Conservation (phyloP, 257 asterid species). For the Nemophila menziesii region DNA sequence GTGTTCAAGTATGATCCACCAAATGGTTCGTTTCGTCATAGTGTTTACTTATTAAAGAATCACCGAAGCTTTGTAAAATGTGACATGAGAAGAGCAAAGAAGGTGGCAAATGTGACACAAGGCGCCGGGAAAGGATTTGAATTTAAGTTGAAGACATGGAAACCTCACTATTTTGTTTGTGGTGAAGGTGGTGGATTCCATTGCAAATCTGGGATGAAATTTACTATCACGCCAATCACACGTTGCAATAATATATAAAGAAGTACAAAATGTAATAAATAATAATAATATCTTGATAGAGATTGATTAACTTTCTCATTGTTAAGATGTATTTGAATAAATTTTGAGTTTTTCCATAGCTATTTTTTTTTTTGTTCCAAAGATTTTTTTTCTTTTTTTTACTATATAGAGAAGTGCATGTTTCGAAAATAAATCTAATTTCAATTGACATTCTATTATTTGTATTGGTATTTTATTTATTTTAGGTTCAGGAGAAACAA, state of each 20-base stretch:
- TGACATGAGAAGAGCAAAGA: conserved; percentile 27
- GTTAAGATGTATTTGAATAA: no score
- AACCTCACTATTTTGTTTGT: conserved; percentile 38
- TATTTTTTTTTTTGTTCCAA: no score
- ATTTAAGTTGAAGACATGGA: conserved; percentile 38
- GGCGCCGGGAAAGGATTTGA: conserved; percentile 38
- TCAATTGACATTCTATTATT: no score
- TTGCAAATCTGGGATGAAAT: conserved; percentile 51
- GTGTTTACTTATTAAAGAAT: conserved; percentile 36
- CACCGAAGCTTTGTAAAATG: conserved; percentile 35
- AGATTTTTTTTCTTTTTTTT: no score
- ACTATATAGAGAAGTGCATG: no score
- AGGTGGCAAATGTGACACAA: conserved; percentile 21
- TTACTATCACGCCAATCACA: conserved; percentile 30
- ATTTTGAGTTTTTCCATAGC: no score
- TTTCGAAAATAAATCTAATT: no score
- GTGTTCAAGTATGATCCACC: conserved; percentile 59
- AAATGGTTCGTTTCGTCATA: conserved; percentile 32
- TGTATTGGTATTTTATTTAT: no score
- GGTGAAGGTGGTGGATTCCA: conserved; percentile 35
- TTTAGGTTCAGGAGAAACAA: no score
- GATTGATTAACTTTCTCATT: no score
- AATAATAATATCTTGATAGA: no score
- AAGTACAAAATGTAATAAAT: no score
- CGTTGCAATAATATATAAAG: conserved; percentile 16